A percentile compares a stretch with the other conserved stretches of the same genome.
phyloP scores from a whole-genome alignment of 129 eudicot genomes.

The Escallonia rubra region DNA sequence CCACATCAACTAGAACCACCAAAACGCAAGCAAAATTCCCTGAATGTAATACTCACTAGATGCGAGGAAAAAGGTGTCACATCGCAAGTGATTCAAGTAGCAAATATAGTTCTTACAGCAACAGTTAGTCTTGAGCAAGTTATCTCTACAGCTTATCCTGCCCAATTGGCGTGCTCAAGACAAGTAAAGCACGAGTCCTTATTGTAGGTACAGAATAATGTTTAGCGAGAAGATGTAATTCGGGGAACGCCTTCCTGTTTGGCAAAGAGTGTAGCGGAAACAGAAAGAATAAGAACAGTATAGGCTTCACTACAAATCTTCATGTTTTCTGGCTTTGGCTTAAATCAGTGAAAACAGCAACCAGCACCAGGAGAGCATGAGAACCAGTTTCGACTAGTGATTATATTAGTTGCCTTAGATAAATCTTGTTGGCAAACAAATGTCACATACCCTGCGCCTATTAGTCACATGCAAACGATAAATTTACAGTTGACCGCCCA shows the following conservation, averaged over 20 bases:
- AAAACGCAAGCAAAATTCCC: no score
- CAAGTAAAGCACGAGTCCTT: no score
- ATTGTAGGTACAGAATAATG: no score
- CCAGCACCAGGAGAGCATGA: background rate
- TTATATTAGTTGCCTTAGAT: background rate
- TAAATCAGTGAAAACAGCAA: background rate
- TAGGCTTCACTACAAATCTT: background rate
- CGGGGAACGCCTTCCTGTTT: background rate
- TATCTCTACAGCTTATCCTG: background rate
- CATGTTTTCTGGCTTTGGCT: background rate
- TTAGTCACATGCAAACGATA: background rate
- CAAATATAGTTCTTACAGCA: background rate
- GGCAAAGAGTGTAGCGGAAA: background rate
- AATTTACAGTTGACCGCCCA: constrained; percentile 4
- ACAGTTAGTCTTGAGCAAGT: background rate
- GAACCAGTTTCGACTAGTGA: background rate
- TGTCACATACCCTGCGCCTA: background rate
- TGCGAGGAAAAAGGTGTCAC: no score
- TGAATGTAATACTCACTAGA: no score
- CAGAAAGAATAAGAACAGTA: background rate
- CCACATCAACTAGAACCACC: no score
- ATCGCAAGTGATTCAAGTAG: background rate
- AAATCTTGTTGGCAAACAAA: background rate
- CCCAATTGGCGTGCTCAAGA: background rate
- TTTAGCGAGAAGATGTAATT: no score